phyloP scores from a whole-genome alignment of 305 asterid genomes.

The Lippia alba region DNA sequence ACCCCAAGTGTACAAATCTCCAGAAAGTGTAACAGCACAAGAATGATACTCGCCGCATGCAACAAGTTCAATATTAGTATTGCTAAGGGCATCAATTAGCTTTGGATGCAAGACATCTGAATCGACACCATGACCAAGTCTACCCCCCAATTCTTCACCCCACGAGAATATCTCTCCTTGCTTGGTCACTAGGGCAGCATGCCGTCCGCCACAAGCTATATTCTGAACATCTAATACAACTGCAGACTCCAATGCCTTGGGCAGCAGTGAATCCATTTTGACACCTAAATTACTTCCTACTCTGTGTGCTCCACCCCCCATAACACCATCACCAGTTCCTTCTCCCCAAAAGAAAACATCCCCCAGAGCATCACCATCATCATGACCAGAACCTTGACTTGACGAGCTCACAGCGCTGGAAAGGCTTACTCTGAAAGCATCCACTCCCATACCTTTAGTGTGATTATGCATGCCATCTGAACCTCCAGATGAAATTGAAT shows the following conservation, averaged over 20 bases:
- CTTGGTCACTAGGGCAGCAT: slow-evolving; percentile 79
- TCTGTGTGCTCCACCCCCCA: slow-evolving; percentile 79
- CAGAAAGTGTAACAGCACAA: slow-evolving; percentile 87
- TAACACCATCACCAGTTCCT: slow-evolving; percentile 75
- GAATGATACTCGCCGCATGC: slow-evolving; percentile 91
- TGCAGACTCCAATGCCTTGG: slow-evolving; percentile 87
- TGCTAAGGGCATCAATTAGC: slow-evolving; percentile 75
- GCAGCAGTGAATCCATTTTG: slow-evolving; percentile 71
- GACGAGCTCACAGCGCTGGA: slow-evolving; percentile 96
- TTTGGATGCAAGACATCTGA: slow-evolving; percentile 83
- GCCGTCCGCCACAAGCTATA: slow-evolving; percentile 85
- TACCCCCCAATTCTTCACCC: slow-evolving; percentile 93
- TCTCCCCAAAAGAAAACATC: slow-evolving; percentile 97
- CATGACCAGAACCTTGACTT: slow-evolving; percentile 94
- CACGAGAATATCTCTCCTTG: slow-evolving; percentile 91
- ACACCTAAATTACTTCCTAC: slow-evolving; percentile 51
- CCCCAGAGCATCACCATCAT: slow-evolving; percentile 87
- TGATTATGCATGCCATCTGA: slow-evolving; percentile 79
- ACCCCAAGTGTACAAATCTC: slow-evolving; percentile 97
- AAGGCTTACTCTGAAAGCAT: slow-evolving; percentile 91
- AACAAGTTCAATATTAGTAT: slow-evolving; percentile 75
- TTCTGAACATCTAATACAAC: slow-evolving; percentile 87
- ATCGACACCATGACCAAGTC: slow-evolving; percentile 97
- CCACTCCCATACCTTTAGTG: slow-evolving; percentile 70
- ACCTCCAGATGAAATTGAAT: slow-evolving; percentile 84